Percentiles rank a stretch among this genome's conserved stretches.
phyloP scores from a whole-genome alignment of 129 eudicot genomes.

The Tagetes patula region DNA sequence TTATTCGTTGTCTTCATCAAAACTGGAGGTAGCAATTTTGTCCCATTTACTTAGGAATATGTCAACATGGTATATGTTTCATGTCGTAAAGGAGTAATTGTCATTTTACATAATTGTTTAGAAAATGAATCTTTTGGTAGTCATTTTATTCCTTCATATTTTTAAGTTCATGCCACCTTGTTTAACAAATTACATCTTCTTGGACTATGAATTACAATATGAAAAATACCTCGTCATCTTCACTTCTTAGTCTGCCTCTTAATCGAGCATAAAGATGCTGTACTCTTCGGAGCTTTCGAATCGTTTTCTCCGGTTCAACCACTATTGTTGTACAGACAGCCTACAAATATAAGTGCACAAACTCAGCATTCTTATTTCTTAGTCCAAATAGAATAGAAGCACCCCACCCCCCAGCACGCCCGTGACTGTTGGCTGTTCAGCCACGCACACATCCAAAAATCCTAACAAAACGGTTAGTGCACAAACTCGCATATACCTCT shows the following conservation, averaged over 20 bases:
- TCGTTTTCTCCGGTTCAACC: slow-evolving; percentile 73
- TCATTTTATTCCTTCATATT: neutral
- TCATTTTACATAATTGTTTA: neutral
- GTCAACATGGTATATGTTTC: neutral
- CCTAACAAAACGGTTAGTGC: no score
- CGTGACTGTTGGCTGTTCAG: no score
- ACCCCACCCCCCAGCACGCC: neutral
- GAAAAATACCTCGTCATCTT: slow-evolving; percentile 85
- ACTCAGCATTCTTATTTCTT: slow-evolving; percentile 8
- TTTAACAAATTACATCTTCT: slow-evolving; percentile 6
- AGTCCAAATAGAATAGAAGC: slow-evolving; percentile 1
- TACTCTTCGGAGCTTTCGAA: slow-evolving; percentile 83
- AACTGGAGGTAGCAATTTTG: neutral
- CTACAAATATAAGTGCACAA: slow-evolving; percentile 35
- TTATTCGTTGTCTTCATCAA: slow-evolving; percentile 3
- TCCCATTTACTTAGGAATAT: neutral
- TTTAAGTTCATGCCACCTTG: slow-evolving; percentile 1
- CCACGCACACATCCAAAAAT: no score
- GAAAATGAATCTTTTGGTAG: neutral
- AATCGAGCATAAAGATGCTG: slow-evolving; percentile 88
- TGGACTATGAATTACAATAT: neutral
- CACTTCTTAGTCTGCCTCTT: slow-evolving; percentile 69
- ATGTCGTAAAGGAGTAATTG: neutral
- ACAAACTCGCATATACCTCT: slow-evolving; percentile 50
- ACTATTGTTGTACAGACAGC: slow-evolving; percentile 58